Evolutionary conservation across 805 yeast species (phyloP), one percentile per base, ranked within the genome.

Genomic region (Lipomyces yamadae): DNA sequence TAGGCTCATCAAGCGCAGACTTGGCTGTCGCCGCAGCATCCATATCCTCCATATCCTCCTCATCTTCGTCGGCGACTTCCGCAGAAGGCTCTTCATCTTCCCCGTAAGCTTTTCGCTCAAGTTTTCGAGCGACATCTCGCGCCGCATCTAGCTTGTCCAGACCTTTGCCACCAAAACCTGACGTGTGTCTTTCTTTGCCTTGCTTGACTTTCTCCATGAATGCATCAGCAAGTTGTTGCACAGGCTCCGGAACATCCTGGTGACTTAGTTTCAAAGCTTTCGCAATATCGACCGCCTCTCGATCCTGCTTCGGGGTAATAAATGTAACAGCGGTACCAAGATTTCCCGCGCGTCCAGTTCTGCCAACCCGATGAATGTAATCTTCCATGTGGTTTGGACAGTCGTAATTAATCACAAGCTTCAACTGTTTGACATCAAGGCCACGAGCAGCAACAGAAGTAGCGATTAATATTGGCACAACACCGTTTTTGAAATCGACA

Each of bases 391-490:
- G 96, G 70, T 84, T 90, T 0, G 97, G 96, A 0, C 91, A 84
- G 71, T 90, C 92, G 73, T 84, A 90, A 78, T 95, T 90, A 5
- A 95, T 81, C 1, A 95, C 98, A 56, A 93, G 76, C 65, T 87
- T 87, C 33, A 94, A 83, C 30, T 88, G 89, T 61, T 92, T 90
- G n/a, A 95, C 97, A 78, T 95, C 98, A 32, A 95, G 80, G 0
- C 99, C 99, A 69, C 99, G 82, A 0, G 99, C 97, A 2, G 98
- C 92, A 33, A 95, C 90, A 1, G 97, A 95, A 0, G 99, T 95
- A 6, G 98, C 97, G 34, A 95, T 85, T 59, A 95, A 79, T 0
- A 92, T 85, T 29, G 80, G 76, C 63, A 86, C 78, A 0, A 82
- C 81, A 13, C 91, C 89, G 5, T 76, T 80, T 64, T 85, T 83